These are phyloP conservation scores for Moesziomyces globuligerus DNA, from an alignment of 1,284 basidiomycete genomes.

Conservation along the genomic window DNA sequence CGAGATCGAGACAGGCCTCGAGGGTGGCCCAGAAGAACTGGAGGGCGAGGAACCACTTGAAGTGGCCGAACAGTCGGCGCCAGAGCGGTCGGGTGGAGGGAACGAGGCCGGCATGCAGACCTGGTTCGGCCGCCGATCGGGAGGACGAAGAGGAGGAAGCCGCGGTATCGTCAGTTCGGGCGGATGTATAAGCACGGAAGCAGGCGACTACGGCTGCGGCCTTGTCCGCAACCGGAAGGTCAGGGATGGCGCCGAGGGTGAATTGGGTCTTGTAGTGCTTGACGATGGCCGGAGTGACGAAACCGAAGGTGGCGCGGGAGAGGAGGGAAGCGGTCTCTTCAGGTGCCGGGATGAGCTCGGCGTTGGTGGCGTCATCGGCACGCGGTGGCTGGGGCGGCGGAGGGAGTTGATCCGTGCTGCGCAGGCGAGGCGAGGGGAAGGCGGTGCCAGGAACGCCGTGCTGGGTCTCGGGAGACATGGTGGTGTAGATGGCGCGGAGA, in stretches of 20 bases:
- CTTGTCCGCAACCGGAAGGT: slow-evolving; percentile 71
- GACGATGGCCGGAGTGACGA: slow-evolving; percentile 67
- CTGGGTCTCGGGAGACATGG: slow-evolving; percentile 54
- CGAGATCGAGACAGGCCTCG: slow-evolving; percentile 69
- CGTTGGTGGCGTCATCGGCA: slow-evolving; percentile 2
- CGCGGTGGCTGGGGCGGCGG: slow-evolving; percentile 6
- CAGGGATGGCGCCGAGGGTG: slow-evolving; percentile 69
- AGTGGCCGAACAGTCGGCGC: slow-evolving; percentile 67
- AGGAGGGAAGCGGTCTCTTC: slow-evolving; percentile 61
- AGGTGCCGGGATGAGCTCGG: slow-evolving; percentile 53
- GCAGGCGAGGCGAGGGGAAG: slow-evolving; percentile 56
- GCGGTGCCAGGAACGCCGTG: slow-evolving; percentile 58
- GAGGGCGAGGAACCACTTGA: slow-evolving; percentile 59
- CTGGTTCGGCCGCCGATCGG: slow-evolving; percentile 8
- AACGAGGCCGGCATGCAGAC: slow-evolving; percentile 56
- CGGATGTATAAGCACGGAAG: slow-evolving; percentile 56
- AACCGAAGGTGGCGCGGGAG: slow-evolving; percentile 60
- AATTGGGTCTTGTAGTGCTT: slow-evolving; percentile 69
- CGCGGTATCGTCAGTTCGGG: slow-evolving; percentile 12
- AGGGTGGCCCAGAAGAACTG: slow-evolving; percentile 69
- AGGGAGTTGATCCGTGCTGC: slow-evolving; percentile 6
- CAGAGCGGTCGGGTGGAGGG: slow-evolving; percentile 64
- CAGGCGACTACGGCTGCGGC: slow-evolving; percentile 67
- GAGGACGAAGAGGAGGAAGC: neutral
- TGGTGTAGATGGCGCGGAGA: slow-evolving; percentile 60